Evolutionary conservation across 2,329 filamentous ascomycete genomes (phyloP).

Genomic region (Diaporthe caulivora): DNA sequence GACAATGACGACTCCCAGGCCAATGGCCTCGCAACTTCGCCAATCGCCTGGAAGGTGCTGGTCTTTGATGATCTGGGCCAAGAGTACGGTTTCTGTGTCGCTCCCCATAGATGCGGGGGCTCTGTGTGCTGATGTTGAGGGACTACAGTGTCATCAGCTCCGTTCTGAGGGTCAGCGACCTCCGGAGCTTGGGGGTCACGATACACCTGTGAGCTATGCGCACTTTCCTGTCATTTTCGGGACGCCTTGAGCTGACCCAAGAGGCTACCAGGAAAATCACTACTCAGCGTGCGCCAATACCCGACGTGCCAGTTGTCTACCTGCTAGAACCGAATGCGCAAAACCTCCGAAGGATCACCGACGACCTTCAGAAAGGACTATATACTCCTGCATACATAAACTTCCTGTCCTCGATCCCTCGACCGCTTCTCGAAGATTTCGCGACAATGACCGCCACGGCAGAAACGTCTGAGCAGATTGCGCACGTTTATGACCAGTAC

Average conservation of each 20-base stretch:
- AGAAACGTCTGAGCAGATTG: conserved; percentile 88
- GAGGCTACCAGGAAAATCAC: conserved; percentile 75
- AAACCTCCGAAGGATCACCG: conserved; percentile 86
- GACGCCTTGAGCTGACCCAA: conserved; percentile 7
- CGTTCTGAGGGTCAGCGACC: conserved; percentile 91
- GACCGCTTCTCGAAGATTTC: conserved; percentile 93
- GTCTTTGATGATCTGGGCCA: conserved; percentile 80
- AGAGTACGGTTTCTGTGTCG: conserved; percentile 31
- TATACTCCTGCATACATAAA: conserved; percentile 97
- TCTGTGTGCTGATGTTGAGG: conserved; percentile 25
- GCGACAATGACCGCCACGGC: conserved; percentile 87
- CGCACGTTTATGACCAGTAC: conserved; percentile 96
- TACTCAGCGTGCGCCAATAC: conserved; percentile 86
- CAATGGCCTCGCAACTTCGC: conserved; percentile 77
- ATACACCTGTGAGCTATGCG: conserved; percentile 81
- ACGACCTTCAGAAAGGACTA: conserved; percentile 85
- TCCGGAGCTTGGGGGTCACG: conserved; percentile 93
- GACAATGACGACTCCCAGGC: conserved; percentile 73
- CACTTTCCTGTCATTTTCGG: not conserved
- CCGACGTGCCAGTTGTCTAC: conserved; percentile 96
- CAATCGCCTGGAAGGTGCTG: conserved; percentile 95
- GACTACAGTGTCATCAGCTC: conserved; percentile 85
- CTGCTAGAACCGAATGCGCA: conserved; percentile 88
- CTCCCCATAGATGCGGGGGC: not conserved
- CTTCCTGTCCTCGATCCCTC: conserved; percentile 92